Conservation (phyloP, 2,329 filamentous ascomycete species). For the Keithomyces neogunnii region DNA sequence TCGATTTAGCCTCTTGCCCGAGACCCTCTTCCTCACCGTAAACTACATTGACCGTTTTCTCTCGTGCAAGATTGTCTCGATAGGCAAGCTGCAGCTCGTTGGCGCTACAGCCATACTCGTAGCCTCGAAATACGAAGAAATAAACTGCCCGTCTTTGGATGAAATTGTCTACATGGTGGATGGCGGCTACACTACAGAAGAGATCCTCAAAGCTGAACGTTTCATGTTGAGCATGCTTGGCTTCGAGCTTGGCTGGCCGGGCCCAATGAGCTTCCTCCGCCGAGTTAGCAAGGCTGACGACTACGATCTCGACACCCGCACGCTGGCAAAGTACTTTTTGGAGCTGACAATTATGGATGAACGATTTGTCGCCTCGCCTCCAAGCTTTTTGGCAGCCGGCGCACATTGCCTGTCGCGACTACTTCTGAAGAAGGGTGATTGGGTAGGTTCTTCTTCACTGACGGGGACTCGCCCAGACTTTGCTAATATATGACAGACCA, state of each 20-base stretch:
- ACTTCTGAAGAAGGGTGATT: conserved; percentile 84
- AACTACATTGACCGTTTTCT: conserved; percentile 98
- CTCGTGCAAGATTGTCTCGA: conserved; percentile 86
- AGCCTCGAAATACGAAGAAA: conserved; percentile 97
- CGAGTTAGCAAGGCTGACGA: conserved; percentile 98
- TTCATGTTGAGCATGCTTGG: conserved; percentile 97
- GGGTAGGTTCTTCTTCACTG: conserved; percentile 54
- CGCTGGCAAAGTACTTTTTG: conserved; percentile 94
- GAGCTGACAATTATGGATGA: conserved; percentile 98
- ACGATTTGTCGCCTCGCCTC: conserved; percentile 83
- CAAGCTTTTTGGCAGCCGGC: conserved; percentile 84
- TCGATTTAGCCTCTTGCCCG: conserved; percentile 82
- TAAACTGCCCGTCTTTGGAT: conserved; percentile 88
- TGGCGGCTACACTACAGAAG: conserved; percentile 76
- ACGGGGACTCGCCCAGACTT: background rate
- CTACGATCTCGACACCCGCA: conserved; percentile 91
- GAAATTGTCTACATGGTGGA: conserved; percentile 99
- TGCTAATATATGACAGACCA: conserved; percentile 43
- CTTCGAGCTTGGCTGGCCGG: conserved; percentile 96
- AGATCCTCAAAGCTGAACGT: conserved; percentile 92
- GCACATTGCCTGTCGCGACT: conserved; percentile 86
- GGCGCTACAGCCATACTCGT: conserved; percentile 94
- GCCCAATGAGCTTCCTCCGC: conserved; percentile 95
- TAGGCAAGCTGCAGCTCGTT: conserved; percentile 91
- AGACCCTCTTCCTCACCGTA: conserved; percentile 89